These are phyloP conservation scores for Pleodorina starrii DNA, from an alignment of 139 green algal genomes.

Conservation along the genomic window DNA sequence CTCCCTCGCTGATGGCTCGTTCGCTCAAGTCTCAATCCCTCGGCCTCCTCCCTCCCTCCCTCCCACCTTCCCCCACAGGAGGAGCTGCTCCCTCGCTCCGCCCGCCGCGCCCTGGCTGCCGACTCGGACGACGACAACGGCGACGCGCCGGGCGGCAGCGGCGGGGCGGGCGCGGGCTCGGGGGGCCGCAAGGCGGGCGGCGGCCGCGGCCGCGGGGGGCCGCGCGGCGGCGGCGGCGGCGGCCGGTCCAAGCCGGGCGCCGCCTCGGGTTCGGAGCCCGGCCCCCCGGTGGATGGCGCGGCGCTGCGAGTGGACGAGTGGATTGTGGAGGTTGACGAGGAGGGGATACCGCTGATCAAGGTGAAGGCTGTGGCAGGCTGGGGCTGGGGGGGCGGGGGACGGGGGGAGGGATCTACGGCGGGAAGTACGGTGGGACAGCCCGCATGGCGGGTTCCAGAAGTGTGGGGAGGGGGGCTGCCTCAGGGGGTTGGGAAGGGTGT, in stretches of 20 bases:
- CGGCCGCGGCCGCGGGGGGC: background rate
- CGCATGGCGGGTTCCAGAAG: no score
- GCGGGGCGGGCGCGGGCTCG: background rate
- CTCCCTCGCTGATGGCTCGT: no score
- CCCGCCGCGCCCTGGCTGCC: slow-evolving; percentile 40
- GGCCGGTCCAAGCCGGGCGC: background rate
- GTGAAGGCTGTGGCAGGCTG: background rate
- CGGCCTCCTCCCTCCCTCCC: no score
- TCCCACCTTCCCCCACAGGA: no score
- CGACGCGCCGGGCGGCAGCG: background rate
- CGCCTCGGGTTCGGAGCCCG: slow-evolving; percentile 55
- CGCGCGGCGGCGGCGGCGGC: slow-evolving; percentile 25
- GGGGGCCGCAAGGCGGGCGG: background rate
- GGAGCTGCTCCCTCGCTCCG: slow-evolving; percentile 52
- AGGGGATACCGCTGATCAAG: slow-evolving; percentile 45
- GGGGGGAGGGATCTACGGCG: no score
- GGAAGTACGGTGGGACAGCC: no score
- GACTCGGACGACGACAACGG: slow-evolving; percentile 37
- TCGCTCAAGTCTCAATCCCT: no score
- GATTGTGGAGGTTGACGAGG: slow-evolving; percentile 67
- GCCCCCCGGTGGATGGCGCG: slow-evolving; percentile 77
- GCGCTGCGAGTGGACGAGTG: slow-evolving; percentile 80
- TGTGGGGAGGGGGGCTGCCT: no score
- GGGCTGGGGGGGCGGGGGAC: no score
- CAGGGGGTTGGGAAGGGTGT: no score